Conservation (phyloP, 1,284 basidiomycete species). For the Sporisorium reilianum region DNA sequence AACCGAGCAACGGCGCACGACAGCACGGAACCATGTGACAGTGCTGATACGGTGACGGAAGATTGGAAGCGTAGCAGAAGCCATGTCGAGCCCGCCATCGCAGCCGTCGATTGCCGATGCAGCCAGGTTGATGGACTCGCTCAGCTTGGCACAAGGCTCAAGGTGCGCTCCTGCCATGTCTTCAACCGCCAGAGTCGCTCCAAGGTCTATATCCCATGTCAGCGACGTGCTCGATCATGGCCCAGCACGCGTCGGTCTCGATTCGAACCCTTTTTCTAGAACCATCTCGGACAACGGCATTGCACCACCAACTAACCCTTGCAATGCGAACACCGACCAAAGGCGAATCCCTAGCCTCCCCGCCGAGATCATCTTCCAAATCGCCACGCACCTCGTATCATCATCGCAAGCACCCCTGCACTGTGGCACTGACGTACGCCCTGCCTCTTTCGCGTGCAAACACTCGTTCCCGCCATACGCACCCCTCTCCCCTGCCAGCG, state of each 20-base stretch:
- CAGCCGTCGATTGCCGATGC: conserved; percentile 40
- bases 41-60: neutral
- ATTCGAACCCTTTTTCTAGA: no score
- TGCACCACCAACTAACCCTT: neutral
- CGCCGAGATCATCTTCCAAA: conserved; percentile 30
- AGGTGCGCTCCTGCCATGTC: neutral
- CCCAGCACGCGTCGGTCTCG: neutral
- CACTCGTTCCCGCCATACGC: conserved; percentile 6
- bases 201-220: neutral
- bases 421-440: neutral
- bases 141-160: neutral
- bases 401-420: neutral
- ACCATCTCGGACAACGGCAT: neutral
- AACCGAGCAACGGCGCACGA: neutral
- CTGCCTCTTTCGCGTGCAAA: conserved; percentile 8
- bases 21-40: neutral
- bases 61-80: neutral
- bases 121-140: conserved; percentile 36
- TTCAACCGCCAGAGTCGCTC: neutral
- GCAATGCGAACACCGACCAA: neutral
- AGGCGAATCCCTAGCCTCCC: conserved; percentile 14
- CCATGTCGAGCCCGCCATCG: conserved; percentile 24
- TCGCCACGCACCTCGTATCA: conserved; percentile 12
- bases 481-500: neutral
- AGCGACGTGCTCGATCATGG: neutral